These are phyloP conservation scores for Suhomyces anneliseae DNA, from an alignment of 1,139 yeast species.

Conservation along the genomic window DNA sequence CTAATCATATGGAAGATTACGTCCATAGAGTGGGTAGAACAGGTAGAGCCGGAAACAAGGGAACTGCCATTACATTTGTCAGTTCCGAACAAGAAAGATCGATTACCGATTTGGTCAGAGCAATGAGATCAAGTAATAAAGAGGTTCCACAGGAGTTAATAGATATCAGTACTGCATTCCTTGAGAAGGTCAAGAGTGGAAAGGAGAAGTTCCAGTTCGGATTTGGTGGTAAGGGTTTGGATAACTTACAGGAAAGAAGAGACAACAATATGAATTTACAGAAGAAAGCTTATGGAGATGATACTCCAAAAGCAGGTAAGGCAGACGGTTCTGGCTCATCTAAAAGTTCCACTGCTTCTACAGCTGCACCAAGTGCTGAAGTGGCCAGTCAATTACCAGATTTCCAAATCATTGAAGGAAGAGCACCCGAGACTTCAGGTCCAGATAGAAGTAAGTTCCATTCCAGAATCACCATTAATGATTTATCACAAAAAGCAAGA, in stretches of 20 bases:
- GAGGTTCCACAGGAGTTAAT: conserved; percentile 51
- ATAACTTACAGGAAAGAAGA: conserved; percentile 70
- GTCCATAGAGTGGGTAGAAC: conserved; percentile 97
- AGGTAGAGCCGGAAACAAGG: conserved; percentile 84
- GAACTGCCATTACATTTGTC: conserved; percentile 78
- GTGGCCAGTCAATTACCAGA: conserved; percentile 32
- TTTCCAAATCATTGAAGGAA: conserved; percentile 53
- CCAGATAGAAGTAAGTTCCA: conserved; percentile 68
- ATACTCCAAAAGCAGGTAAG: not conserved
- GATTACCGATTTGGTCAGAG: conserved; percentile 71
- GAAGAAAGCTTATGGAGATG: conserved; percentile 36
- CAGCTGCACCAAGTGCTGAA: conserved; percentile 8
- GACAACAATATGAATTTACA: conserved; percentile 56
- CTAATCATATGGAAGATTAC: conserved; percentile 91
- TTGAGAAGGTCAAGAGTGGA: conserved; percentile 65
- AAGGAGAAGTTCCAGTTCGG: conserved; percentile 71
- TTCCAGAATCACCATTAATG: conserved; percentile 77
- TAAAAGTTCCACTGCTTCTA: not conserved
- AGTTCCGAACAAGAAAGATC: conserved; percentile 63
- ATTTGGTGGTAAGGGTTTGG: conserved; percentile 93
- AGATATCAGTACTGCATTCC: conserved; percentile 56
- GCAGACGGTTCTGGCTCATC: not conserved
- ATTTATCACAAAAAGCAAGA: conserved; percentile 80
- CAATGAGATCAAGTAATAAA: conserved; percentile 54
- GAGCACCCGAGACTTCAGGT: conserved; percentile 58